Conservation (phyloP, 768 basidiomycete genomes). For the Boletus subcaerulescens region DNA sequence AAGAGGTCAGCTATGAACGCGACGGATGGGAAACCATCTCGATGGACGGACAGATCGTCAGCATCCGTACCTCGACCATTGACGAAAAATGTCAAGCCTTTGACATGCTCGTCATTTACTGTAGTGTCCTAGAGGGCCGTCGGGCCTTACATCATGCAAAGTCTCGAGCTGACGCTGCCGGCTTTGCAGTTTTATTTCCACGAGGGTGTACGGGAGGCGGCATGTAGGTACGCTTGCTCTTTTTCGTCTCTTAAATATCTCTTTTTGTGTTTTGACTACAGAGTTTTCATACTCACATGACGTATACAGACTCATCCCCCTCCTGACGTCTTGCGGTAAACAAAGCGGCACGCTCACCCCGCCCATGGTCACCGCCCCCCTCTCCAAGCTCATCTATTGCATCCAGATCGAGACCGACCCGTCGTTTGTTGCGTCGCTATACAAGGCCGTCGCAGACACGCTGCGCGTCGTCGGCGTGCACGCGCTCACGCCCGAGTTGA, state of each 20-base stretch:
- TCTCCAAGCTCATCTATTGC: conserved; percentile 60
- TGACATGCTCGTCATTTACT: conserved; percentile 81
- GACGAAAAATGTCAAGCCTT: conserved; percentile 89
- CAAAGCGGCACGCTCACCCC: conserved; percentile 59
- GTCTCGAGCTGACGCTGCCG: conserved; percentile 68
- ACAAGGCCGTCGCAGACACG: conserved; percentile 64
- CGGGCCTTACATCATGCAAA: conserved; percentile 69
- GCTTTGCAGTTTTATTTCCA: conserved; percentile 77
- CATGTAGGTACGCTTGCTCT: conserved; percentile 54
- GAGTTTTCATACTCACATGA: neutral
- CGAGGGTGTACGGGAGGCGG: conserved; percentile 77
- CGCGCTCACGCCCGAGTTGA: conserved; percentile 51
- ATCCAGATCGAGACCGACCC: conserved; percentile 66
- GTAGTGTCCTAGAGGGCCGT: conserved; percentile 63
- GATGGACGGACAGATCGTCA: conserved; percentile 74
- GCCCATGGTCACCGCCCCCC: conserved; percentile 66
- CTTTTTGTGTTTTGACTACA: too few relatives aligned
- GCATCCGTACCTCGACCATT: conserved; percentile 75
- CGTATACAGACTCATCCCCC: conserved; percentile 59
- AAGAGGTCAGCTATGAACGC: conserved; percentile 51
- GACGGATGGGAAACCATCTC: conserved; percentile 79
- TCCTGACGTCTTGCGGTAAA: conserved; percentile 68
- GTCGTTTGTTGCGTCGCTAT: conserved; percentile 75
- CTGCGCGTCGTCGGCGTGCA: conserved; percentile 56
- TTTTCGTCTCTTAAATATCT: too few relatives aligned